phyloP scores from a whole-genome alignment of 495 filamentous ascomycete species.

The Jackrogersella minutella region DNA sequence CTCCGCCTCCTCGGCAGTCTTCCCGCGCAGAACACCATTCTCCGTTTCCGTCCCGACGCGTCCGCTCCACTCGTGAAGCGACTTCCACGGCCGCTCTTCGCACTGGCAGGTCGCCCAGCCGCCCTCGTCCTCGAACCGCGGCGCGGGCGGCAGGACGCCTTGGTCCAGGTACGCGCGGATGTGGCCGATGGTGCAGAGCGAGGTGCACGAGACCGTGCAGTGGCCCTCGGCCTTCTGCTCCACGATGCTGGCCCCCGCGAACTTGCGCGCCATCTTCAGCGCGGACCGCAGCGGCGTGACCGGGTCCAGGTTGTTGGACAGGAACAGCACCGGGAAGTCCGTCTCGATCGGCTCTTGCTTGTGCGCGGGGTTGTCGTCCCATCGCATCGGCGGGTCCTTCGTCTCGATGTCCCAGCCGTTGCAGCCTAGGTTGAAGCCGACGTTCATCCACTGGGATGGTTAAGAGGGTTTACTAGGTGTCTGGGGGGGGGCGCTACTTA shows the following conservation, averaged over 20 bases:
- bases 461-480: not conserved
- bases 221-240: constrained; percentile 57
- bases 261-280: constrained; percentile 60
- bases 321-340: constrained; percentile 65
- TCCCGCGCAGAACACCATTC: not conserved
- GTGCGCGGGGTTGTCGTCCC: constrained; percentile 45
- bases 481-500: constrained; percentile 17
- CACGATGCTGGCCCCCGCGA: constrained; percentile 54
- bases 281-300: constrained; percentile 64
- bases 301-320: constrained; percentile 67
- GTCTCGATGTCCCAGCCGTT: constrained; percentile 52
- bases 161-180: constrained; percentile 50
- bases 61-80: constrained; percentile 12
- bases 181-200: constrained; percentile 50
- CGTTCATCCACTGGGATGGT: constrained; percentile 45
- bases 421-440: constrained; percentile 51
- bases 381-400: constrained; percentile 48
- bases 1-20: constrained; percentile 19
- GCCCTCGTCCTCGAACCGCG: constrained; percentile 42
- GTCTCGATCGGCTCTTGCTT: constrained; percentile 53
- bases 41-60: not conserved
- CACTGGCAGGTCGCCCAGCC: constrained; percentile 53
- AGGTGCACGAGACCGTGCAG: constrained; percentile 50
- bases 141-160: constrained; percentile 52
- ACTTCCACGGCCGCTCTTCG: constrained; percentile 48